These are phyloP conservation scores for Fusarium sp. DNA, from an alignment of 2,329 filamentous ascomycete species.

Conservation along the genomic window DNA sequence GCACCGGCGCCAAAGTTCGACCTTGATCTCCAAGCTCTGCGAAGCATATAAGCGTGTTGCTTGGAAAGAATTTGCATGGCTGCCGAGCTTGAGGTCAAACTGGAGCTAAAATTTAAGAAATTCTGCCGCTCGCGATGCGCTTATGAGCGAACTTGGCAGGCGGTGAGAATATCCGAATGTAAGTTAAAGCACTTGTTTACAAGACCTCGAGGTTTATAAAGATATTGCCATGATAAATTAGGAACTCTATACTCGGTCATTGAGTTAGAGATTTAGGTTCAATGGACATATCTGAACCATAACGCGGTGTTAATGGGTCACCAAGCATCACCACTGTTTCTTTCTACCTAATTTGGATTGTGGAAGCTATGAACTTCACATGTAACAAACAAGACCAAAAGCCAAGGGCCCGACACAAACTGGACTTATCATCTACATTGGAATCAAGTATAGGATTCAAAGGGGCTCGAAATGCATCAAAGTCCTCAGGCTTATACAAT, in stretches of 20 bases:
- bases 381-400: too few relatives aligned
- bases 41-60: conserved; percentile 41
- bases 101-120: conserved; percentile 33
- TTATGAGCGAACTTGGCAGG: background rate
- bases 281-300: too few relatives aligned
- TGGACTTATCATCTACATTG: too few relatives aligned
- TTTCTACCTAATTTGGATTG: background rate
- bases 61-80: conserved; percentile 32
- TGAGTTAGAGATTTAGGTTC: too few relatives aligned
- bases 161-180: conserved; percentile 6
- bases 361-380: too few relatives aligned
- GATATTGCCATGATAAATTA: too few relatives aligned
- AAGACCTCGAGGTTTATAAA: background rate
- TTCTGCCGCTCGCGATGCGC: conserved; percentile 20
- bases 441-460: too few relatives aligned
- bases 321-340: background rate
- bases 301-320: background rate
- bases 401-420: too few relatives aligned
- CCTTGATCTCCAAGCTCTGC: conserved; percentile 26
- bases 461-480: too few relatives aligned
- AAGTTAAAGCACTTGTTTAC: background rate
- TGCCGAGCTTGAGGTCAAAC: conserved; percentile 13
- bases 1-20: conserved; percentile 33
- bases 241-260: too few relatives aligned
- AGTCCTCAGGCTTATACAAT: too few relatives aligned